Percentiles rank a stretch among this genome's conserved stretches.
Conservation (phyloP, 805 yeast species). For the Schizosaccharomyces pombe region DNA sequence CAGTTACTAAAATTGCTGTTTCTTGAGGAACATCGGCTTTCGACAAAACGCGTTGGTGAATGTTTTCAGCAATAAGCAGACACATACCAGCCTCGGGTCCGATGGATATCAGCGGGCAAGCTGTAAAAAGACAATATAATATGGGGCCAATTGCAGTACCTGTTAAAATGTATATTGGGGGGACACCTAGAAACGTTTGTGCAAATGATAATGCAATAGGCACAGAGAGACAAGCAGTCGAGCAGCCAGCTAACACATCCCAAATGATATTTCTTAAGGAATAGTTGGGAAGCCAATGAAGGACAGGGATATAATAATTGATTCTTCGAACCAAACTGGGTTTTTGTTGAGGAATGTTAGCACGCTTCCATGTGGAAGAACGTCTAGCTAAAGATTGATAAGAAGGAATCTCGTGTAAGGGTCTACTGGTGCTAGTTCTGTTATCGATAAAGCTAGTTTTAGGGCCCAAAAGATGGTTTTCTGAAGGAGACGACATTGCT, state of each 20-base stretch:
- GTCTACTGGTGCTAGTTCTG: too few relatives aligned
- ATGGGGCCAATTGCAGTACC: constrained; percentile 58
- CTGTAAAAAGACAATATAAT: constrained; percentile 54
- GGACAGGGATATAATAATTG: constrained; percentile 31
- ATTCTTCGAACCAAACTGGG: constrained; percentile 11
- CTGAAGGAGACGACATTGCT: too few relatives aligned
- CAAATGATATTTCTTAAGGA: constrained; percentile 19
- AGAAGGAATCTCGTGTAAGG: neutral
- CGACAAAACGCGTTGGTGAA: constrained; percentile 27
- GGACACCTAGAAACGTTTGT: constrained; percentile 60
- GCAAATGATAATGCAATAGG: constrained; percentile 75
- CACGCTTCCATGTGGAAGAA: neutral
- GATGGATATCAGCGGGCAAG: constrained; percentile 72
- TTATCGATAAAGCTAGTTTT: too few relatives aligned
- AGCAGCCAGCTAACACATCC: constrained; percentile 63
- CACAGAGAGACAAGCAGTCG: constrained; percentile 74
- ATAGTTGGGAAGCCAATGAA: constrained; percentile 31
- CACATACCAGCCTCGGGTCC: constrained; percentile 86
- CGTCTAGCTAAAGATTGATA: constrained; percentile 14
- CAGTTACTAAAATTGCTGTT: constrained; percentile 18
- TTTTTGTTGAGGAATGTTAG: neutral
- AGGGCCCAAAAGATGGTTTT: too few relatives aligned
- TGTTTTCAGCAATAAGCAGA: constrained; percentile 56
- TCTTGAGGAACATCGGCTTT: constrained; percentile 16
- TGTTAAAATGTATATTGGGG: constrained; percentile 56